A percentile compares a stretch with the other conserved stretches of the same genome.
Conservation (phyloP, 1,139 yeast species). For the Magnusiomyces magnusii region DNA sequence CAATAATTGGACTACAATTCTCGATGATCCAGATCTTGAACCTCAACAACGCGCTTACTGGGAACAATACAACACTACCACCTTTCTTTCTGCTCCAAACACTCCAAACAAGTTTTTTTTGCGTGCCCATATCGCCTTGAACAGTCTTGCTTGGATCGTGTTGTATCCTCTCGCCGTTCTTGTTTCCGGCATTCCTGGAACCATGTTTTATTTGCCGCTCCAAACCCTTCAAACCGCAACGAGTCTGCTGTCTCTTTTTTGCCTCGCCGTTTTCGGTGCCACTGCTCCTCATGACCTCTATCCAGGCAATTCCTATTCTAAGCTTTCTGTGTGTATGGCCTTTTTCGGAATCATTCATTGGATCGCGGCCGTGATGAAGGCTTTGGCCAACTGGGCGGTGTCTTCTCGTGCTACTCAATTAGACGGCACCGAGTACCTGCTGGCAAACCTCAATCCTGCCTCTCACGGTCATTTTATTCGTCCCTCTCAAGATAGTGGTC, state of each 20-base stretch:
- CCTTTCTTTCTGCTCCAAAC: constrained; percentile 45
- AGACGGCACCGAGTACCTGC: constrained; percentile 33
- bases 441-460: constrained; percentile 20
- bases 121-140: constrained; percentile 46
- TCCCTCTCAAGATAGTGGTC: constrained; percentile 27
- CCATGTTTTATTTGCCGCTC: constrained; percentile 51
- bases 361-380: constrained; percentile 42
- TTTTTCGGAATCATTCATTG: constrained; percentile 48
- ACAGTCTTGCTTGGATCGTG: constrained; percentile 43
- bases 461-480: constrained; percentile 14
- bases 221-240: constrained; percentile 46
- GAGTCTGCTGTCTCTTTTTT: constrained; percentile 46
- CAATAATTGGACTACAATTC: constrained; percentile 67
- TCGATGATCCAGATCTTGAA: constrained; percentile 51
- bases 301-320: constrained; percentile 61
- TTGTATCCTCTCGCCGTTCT: constrained; percentile 67
- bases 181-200: constrained; percentile 47
- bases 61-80: constrained; percentile 75
- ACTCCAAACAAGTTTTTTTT: constrained; percentile 49
- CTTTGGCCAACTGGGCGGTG: constrained; percentile 39
- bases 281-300: constrained; percentile 60
- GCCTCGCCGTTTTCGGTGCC: constrained; percentile 51
- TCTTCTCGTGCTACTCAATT: constrained; percentile 26
- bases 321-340: constrained; percentile 55
- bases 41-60: constrained; percentile 72